Evolutionary conservation across 331 rosid species (phyloP), one percentile per base, ranked within the genome.

Genomic region (Arachis monticola): DNA sequence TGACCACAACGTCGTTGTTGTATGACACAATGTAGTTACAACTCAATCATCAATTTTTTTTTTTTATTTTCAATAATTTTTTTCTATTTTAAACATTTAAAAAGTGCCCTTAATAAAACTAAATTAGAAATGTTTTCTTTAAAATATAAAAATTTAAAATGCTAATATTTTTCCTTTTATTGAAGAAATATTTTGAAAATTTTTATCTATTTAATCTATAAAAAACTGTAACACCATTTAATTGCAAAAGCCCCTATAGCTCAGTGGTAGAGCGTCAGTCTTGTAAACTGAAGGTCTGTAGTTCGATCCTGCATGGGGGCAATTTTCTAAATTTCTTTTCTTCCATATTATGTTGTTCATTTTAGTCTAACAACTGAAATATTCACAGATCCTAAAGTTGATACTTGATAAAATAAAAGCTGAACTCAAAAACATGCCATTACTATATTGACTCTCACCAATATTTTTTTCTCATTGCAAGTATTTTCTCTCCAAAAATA

Each of bases 191-290:
- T 27, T 27, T 27, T 27, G 30, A 27, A 27, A 27, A 27, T 1
- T 27, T 27, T 22, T 22, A 22, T 22, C 27, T 27, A 1, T 27
- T 27, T 27, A 27, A 27, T 27, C 1, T 27, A 38, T 38, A 38
- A 38, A 38, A 38, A 0, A 38, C 3, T 38, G 41, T 38, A 38
- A 5, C 5, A 38, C 5, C 0, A 38, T 1, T 3, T 0, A 5
- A 38, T 4, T 3, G 2, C 0, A 48, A 10, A 0, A 0, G 76
- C 82, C 79, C 71, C 60, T 67, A 77, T 77, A 72, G 77, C 79
- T 82, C 85, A 81, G 80, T 77, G 77, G 82, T 73, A 82, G 82
- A 82, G 80, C 82, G 82, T 73, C 82, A 82, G 85, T 77, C 80
- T 82, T 82, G 85, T 73, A 77, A 82, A 82, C 80, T 63, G 85